Conservation (phyloP, 129 eudicot species). For the Flaveria robusta region DNA sequence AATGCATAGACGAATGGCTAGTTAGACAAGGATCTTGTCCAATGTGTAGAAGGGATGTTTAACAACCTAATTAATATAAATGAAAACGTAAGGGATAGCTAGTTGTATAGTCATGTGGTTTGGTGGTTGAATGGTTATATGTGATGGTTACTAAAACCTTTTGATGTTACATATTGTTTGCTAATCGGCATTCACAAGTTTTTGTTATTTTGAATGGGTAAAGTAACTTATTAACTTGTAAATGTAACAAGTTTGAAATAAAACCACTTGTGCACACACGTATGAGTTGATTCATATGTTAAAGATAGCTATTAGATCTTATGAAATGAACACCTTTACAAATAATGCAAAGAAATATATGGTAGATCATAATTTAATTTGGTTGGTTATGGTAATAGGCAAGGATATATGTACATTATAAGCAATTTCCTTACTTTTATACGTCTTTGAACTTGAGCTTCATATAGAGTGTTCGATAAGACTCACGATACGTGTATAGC, state of each 20-base stretch:
- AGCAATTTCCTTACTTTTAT: no score
- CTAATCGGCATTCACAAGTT: not conserved
- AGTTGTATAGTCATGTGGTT: not conserved
- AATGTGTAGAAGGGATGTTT: constrained; percentile 58
- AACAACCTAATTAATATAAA: constrained; percentile 16
- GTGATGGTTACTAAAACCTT: constrained; percentile 7
- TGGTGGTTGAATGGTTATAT: constrained; percentile 7
- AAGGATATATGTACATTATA: no score
- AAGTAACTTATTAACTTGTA: not conserved
- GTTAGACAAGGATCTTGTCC: constrained; percentile 69
- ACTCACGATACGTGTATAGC: not conserved
- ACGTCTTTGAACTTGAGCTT: no score
- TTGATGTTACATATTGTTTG: constrained; percentile 1
- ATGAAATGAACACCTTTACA: no score
- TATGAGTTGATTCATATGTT: not conserved
- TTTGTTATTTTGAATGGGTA: not conserved
- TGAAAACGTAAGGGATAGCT: not conserved
- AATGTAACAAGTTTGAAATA: not conserved
- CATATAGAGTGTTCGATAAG: no score
- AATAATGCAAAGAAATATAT: no score
- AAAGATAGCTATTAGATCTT: not conserved
- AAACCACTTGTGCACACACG: not conserved
- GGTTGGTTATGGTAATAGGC: no score
- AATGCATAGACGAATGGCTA: constrained; percentile 81
- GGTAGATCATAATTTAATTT: no score